Base-by-base conservation (phyloP, 805 yeast genomes). In the Kurtzmaniella fragi region DNA sequence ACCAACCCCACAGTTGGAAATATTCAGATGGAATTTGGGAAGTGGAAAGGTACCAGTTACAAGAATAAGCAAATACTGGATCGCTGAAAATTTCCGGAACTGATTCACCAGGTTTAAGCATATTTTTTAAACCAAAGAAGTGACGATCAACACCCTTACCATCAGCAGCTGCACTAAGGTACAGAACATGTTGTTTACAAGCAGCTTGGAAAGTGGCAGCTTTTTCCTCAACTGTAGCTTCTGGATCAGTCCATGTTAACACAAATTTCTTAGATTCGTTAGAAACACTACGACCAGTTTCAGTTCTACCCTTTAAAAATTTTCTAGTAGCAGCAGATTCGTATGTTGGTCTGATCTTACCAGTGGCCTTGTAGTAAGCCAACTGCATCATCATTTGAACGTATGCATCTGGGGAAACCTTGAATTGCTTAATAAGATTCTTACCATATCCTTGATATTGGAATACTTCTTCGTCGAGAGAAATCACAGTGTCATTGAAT, bases 111-210 rank as follows among this genome's bases (percentile, higher is more conserved):
- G 73, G 64, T 42, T 68, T 56, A 28, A 85, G 50, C 77, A 82
- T 75, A 58, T 82, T 81, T 67, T 84, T 84, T 53, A 91, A 71
- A 5, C 98, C 99, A 48, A 88, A 79, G 56, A 90, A 75, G 64
- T 91, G 99, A 58, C 99, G 84, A 61, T 91, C 99, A 42, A 86
- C 86, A 46, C 96, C 99, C 48, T 71, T 69, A 31, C 96, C 99
- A 43, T 77, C 81, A 20, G 89, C 77, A 1, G 98, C 97, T 42
- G 75, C 78, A 39, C 75, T 70, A 51, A 88, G 76, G 62, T 84
- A 89, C 40, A 67, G 64, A 40, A 83, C 80, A 59, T 91, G 99
- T 41, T 85, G 77, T 45, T 71, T 71, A 41, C 82, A 68, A 2
- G 98, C 95, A 23, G 68, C 72, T 48, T 84, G 78, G 61, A 87